Conservation (phyloP, 768 basidiomycete species). For the Mycena olivaceomarginata region DNA sequence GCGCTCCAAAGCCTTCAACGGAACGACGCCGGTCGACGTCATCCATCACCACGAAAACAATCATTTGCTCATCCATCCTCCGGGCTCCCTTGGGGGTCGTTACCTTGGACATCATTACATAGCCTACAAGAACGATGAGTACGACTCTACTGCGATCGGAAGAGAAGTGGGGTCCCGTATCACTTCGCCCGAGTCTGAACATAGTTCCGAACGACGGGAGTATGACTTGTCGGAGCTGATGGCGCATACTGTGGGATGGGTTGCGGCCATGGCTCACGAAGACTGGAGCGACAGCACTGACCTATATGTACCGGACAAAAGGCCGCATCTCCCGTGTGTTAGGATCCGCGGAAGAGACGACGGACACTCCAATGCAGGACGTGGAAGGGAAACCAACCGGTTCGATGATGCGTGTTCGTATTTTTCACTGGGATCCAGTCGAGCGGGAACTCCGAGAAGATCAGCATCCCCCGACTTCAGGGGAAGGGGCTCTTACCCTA, state of each 20-base stretch:
- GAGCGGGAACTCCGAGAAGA: neutral
- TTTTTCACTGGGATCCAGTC: neutral
- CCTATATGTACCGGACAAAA: neutral
- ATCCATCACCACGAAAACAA: neutral
- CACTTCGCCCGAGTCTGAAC: conserved; percentile 1
- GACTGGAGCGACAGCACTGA: neutral
- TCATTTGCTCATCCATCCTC: neutral
- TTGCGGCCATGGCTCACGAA: neutral
- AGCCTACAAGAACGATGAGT: neutral
- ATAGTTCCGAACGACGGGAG: conserved; percentile 1
- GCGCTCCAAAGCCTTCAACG: too few species aligned
- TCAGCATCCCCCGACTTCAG: neutral
- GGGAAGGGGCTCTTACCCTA: neutral
- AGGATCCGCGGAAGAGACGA: neutral
- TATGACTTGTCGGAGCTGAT: neutral
- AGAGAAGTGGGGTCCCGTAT: neutral
- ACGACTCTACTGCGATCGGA: neutral
- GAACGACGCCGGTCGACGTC: too few species aligned
- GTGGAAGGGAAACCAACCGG: too few species aligned
- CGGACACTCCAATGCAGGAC: too few species aligned
- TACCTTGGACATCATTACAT: neutral
- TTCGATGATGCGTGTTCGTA: neutral
- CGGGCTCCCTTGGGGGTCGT: neutral
- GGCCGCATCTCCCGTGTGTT: neutral
- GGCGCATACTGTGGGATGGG: neutral